Evolutionary conservation across 176 grass and related monocot genomes (phyloP), one percentile per base, ranked within the genome.

Genomic region (Rhynchospora pubera): DNA sequence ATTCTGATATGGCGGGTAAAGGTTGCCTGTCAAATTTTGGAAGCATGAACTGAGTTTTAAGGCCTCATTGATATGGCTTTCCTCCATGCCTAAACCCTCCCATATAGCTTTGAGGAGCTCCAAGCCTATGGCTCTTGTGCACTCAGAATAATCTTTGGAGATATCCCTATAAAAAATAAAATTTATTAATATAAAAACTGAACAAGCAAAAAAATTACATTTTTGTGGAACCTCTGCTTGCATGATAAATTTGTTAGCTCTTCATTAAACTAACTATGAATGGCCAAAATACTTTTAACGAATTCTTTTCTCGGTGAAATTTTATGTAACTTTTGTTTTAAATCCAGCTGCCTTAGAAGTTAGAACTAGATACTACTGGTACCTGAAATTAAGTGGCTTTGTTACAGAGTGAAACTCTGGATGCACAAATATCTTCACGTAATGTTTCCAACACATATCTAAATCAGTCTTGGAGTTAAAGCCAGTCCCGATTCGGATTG

Each of bases 381-480:
- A 97, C 94, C 94, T 91, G 44, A 97, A 71, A 47, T 61, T 81
- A 13, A 62, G 12, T 30, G 91, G 91, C n/a, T 87, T 92, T 12
- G 65, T 9, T 13, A 90, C 89, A 55, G 76, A 94, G 57, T 97
- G 79, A n/a, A 94, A 84, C 34, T 87, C 71, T 2, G 94, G 91
- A 77, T 92, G 91, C 39, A 88, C 88, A 81, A 89, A 62, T 84
- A 97, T 83, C 86, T 97, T 97, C 16, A 86, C 7, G 73, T 89
- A 97, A 48, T 92, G 87, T 50, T 92, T 83, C 85, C 80, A 85
- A 44, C 65, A 94, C 68, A 13, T 53, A 42, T 77, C 65, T 22
- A 59, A 85, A 43, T 94, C 94, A 3, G 80, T 79, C 6, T 55
- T 62, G 1, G 80, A 28, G 32, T 91, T 89, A 89, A 94, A 90